A percentile compares a stretch with the other conserved stretches of the same genome.
phyloP scores from a whole-genome alignment of 2,329 filamentous ascomycete genomes.

The Neofusicoccum parvum region DNA sequence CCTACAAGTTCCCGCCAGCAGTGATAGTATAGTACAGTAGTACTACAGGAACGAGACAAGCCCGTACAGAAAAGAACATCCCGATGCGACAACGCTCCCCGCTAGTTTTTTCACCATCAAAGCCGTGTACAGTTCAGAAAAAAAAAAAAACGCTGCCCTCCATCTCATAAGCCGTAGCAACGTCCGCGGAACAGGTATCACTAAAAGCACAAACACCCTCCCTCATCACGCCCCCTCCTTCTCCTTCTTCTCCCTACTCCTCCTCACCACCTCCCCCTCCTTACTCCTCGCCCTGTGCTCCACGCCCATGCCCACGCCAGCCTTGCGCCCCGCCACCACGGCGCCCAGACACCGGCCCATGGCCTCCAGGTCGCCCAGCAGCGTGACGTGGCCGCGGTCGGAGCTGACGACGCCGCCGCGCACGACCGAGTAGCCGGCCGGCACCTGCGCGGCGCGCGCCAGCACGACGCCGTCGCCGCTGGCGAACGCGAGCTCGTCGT shows the following conservation, averaged over 20 bases:
- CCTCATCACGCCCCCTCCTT: not conserved
- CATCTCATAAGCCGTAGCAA: too few relatives aligned
- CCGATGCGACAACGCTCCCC: too few relatives aligned
- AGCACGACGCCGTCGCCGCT: conserved; percentile 88
- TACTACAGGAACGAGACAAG: too few relatives aligned
- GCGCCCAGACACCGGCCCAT: conserved; percentile 75
- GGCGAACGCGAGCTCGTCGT: conserved; percentile 84
- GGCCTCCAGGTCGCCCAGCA: conserved; percentile 81
- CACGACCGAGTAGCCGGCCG: conserved; percentile 74
- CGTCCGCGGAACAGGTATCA: too few relatives aligned
- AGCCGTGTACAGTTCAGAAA: too few relatives aligned
- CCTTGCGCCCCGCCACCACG: conserved; percentile 65
- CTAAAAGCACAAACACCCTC: too few relatives aligned
- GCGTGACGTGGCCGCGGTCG: conserved; percentile 82
- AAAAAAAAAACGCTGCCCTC: too few relatives aligned
- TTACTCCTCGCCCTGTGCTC: not conserved
- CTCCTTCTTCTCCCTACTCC: not conserved
- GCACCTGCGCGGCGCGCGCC: conserved; percentile 82
- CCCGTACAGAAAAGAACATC: too few relatives aligned
- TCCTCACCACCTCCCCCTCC: not conserved
- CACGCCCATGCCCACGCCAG: conserved; percentile 69
- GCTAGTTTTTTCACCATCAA: too few relatives aligned
- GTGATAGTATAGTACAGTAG: too few relatives aligned
- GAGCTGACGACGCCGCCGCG: conserved; percentile 75
- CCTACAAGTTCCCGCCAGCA: too few relatives aligned